Evolutionary conservation across 2,329 filamentous ascomycete species (phyloP), one percentile per base, ranked within the genome.

Genomic region (Aspergillus fumigatus): DNA sequence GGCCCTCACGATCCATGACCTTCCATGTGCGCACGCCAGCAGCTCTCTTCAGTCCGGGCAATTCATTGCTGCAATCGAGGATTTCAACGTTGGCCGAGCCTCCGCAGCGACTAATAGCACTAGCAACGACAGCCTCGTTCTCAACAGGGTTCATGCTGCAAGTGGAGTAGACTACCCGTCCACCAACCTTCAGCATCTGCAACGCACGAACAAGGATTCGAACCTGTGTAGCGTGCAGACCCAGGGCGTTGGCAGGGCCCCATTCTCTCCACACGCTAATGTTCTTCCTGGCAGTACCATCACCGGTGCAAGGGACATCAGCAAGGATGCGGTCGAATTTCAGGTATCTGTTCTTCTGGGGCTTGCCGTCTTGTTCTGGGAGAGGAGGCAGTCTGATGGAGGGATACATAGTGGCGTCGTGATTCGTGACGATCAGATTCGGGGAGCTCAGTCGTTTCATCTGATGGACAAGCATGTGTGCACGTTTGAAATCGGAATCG

Each of bases 101-200:
- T 60, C 94, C 94, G 68, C 92, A 97, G 55, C 92, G 84, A 65
- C 92, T 88, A 65, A 99, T 92, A 10, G 94, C 94, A 26, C 88
- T 88, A 1, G 90, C 86, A 58, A 99, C 80, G 17, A 97, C 92
- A 6, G 94, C 88, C 76, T 99, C 94, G 69, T 99, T 96, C 79
- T 99, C 94, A 27, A 97, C 86, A 0, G 94, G 94, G 76, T 99
- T 99, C 89, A 99, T 91, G 74, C 92, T 97, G 82, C 94, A 99
- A 21, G 94, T 99, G 3, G 93, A 97, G 78, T 97, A 99, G 52
- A 99, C 93, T 27, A 97, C 90, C 61, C 92, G 86, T 52, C 94
- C 94, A 43, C 94, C 93, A 55, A 91, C 88, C 80, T 97, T 97
- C 63, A 99, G 84, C 86, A 99, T 91, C 77, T 97, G 93, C 52